These are phyloP conservation scores for Naganishia onofrii DNA, from an alignment of 768 basidiomycete species.

Conservation along the genomic window DNA sequence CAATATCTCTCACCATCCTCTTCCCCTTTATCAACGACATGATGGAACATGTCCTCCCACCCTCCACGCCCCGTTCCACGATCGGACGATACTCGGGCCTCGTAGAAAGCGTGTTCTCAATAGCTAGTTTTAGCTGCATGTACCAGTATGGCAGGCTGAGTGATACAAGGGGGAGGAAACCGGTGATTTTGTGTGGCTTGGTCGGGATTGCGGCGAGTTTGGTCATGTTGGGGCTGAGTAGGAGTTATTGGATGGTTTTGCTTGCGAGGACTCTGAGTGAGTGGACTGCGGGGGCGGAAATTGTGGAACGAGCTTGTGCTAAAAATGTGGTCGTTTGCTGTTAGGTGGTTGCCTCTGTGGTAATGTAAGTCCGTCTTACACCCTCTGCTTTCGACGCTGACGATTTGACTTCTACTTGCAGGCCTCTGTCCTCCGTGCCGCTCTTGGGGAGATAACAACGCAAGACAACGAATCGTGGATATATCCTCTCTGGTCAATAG, in stretches of 20 bases:
- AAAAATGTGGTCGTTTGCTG: background rate
- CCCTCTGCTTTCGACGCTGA: background rate
- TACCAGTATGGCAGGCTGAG: slow-evolving; percentile 37
- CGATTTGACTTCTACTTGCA: slow-evolving; percentile 3
- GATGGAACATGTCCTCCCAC: slow-evolving; percentile 34
- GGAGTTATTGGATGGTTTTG: slow-evolving; percentile 35
- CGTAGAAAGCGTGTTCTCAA: slow-evolving; percentile 33
- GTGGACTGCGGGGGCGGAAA: background rate
- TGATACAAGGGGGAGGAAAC: slow-evolving; percentile 37
- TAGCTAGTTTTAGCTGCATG: slow-evolving; percentile 31
- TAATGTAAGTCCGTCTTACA: slow-evolving; percentile 12
- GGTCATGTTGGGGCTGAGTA: slow-evolving; percentile 33
- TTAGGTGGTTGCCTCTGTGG: slow-evolving; percentile 29
- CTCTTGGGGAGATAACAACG: slow-evolving; percentile 35
- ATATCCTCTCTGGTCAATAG: slow-evolving; percentile 34
- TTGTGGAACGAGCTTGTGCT: background rate
- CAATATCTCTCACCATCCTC: slow-evolving; percentile 25
- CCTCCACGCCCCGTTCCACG: slow-evolving; percentile 27
- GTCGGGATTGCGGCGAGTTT: slow-evolving; percentile 26
- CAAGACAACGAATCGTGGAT: slow-evolving; percentile 35
- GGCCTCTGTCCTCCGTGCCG: slow-evolving; percentile 36
- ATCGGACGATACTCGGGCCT: slow-evolving; percentile 36
- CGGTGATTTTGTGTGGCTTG: slow-evolving; percentile 34
- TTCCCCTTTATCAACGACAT: slow-evolving; percentile 38
- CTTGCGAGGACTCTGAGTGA: slow-evolving; percentile 31